These are phyloP conservation scores for Cladosporium sp. DNA, from an alignment of 2,329 filamentous ascomycete genomes.

Conservation along the genomic window DNA sequence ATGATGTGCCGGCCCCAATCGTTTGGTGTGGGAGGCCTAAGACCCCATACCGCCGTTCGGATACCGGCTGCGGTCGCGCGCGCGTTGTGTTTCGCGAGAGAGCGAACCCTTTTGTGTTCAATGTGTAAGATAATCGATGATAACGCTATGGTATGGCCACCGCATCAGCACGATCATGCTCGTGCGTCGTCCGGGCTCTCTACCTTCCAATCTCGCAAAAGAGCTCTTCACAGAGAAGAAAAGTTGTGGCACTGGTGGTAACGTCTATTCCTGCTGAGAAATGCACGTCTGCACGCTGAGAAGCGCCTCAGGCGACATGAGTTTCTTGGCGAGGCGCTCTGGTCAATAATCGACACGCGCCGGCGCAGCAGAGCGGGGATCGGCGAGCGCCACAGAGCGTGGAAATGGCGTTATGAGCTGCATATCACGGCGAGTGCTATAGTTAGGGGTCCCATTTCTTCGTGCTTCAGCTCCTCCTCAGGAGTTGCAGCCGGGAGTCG, in stretches of 20 bases:
- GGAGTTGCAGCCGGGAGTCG: not conserved
- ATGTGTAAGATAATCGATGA: not conserved
- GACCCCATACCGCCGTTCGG: not conserved
- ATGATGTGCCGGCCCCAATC: not conserved
- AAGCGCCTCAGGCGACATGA: not conserved
- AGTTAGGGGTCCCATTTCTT: not conserved
- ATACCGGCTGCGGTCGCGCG: not conserved
- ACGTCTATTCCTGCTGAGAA: not conserved
- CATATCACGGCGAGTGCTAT: not conserved
- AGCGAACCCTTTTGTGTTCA: not conserved
- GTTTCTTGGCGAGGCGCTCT: not conserved
- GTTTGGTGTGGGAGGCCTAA: not conserved
- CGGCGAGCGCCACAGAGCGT: slow-evolving; percentile 7
- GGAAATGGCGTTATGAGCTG: slow-evolving; percentile 5
- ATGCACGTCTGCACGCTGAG: not conserved
- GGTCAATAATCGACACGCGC: not conserved
- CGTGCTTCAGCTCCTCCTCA: not conserved
- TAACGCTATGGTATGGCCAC: no score
- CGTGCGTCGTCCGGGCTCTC: not conserved
- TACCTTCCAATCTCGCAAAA: not conserved
- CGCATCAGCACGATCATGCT: not conserved
- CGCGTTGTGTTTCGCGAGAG: not conserved
- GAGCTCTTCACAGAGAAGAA: not conserved
- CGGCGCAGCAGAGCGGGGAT: not conserved
- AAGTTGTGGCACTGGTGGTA: not conserved